phyloP scores from a whole-genome alignment of 495 filamentous ascomycete genomes.

The Lophium mytilinum region DNA sequence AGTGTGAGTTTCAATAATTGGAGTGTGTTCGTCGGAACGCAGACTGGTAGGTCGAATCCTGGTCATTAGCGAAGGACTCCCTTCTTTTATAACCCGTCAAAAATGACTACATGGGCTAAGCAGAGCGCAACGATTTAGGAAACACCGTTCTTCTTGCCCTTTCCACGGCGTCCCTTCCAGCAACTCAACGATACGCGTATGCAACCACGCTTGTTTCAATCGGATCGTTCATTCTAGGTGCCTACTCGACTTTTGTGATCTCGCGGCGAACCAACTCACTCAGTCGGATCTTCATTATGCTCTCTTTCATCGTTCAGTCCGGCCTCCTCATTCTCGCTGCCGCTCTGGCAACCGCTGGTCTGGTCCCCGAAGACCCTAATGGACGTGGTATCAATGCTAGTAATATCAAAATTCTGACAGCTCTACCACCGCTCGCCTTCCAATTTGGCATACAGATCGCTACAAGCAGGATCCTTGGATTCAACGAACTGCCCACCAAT shows the following conservation, averaged over 20 bases:
- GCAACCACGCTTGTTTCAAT: conserved; percentile 25
- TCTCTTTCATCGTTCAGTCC: conserved; percentile 52
- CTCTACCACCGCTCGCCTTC: conserved; percentile 59
- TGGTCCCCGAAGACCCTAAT: conserved; percentile 37
- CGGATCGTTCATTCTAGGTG: conserved; percentile 21
- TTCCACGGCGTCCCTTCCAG: conserved; percentile 22
- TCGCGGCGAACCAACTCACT: background rate
- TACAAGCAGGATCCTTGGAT: conserved; percentile 52
- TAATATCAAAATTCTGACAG: conserved; percentile 43
- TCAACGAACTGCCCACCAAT: conserved; percentile 63
- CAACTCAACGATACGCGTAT: conserved; percentile 11
- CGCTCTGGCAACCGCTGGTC: conserved; percentile 45
- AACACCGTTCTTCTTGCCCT: conserved; percentile 29
- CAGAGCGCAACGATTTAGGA: background rate
- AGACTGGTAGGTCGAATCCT: conserved; percentile 16
- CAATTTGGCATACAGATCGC: conserved; percentile 65
- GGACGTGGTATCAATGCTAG: conserved; percentile 13
- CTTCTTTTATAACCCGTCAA: background rate
- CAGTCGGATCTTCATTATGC: conserved; percentile 43
- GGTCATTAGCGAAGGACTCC: too few relatives aligned
- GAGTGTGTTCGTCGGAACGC: conserved; percentile 28
- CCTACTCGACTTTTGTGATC: conserved; percentile 6
- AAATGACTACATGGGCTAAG: too few relatives aligned
- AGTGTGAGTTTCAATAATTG: conserved; percentile 21
- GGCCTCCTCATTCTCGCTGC: conserved; percentile 49